Base-by-base conservation (phyloP, 768 basidiomycete genomes). In the Podaxis sp. region DNA sequence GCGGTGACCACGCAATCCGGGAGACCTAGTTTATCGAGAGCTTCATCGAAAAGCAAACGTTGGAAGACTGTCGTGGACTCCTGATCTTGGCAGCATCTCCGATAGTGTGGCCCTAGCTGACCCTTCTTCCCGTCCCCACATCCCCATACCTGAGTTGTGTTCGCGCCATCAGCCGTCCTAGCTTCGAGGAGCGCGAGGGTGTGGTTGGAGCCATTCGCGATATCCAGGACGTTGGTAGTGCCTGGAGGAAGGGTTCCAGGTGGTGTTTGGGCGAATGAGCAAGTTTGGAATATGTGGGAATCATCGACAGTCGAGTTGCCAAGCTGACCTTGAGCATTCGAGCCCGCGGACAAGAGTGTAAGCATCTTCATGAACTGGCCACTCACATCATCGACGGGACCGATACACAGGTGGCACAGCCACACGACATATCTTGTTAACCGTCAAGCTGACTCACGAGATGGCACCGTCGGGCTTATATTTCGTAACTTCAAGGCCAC, bases 121-220 rank as follows among this genome's bases (percentile, higher is more conserved):
- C 92, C 91, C 56, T 73, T 76, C 1, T 77, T 71, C 22, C 89
- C 88, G 61, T 90, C 88, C 3, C 95, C 95, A 61, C 84, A 84
- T 0, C 87, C 92, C 86, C 91, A 93, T 4, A 95, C 71, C 57
- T 84, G 80, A 6, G 22, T 55, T 15, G 51, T 9, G 15, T 55
- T 65, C 30, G 17, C 33, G 12, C 68, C 71, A 44, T 63, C 56
- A 22, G 52, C 42, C 12, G 70, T 72, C n/a, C 65, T 63, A 7
- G 57, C 30, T 62, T 78, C 76, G n/a, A 92, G 71, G 12, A 96
- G 80, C 6, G 87, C 71, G 0, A 96, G 72, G 0, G 94, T 88
- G 69, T 96, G 95, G 65, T 92, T 93, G 2, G 92, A 88, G 1
- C 95, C 90, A 52, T 82, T 83, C 1, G 83, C 84, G 65, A 96